Evolutionary conservation across 805 yeast species (phyloP), one percentile per base, ranked within the genome.

Genomic region (Wickerhamiella kazuoi): DNA sequence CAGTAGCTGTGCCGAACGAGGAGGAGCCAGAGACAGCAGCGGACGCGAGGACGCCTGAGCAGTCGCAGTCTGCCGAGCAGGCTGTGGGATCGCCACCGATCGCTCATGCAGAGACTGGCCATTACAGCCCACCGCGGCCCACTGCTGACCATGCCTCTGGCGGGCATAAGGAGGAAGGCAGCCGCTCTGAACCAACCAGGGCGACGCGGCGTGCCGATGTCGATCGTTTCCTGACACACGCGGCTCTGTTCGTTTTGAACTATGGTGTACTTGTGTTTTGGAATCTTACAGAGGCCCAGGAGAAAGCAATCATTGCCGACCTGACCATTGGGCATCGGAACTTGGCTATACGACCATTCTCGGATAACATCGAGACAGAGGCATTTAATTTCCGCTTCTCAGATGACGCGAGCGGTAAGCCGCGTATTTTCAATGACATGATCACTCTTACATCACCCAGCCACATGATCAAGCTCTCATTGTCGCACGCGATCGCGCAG

Each of bases 241-340:
- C 95, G 0, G 97, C 87, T 52, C 69, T 90, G 65, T 90, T 90
- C 52, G 71, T 90, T 13, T 74, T 87, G 54, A 76, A 74, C 39
- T 90, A 90, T 55, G 98, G 98, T 17, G 93, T 87, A 13, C 83
- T 90, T n/a, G 96, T 90, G 17, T 86, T 90, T 52, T 90, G 98
- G 98, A 90, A 90, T 53, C 84, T 90, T 50, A 74, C 87, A 2
- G 95, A 84, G 53, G 65, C 72, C 6, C 95, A 90, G 53, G 98
- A 90, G 52, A 84, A 84, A 61, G 90, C 87, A 50, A 74, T 90
- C 16, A 66, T 90, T 40, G 97, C 96, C 1, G 98, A 90, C 53
- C 64, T 90, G 46, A 79, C 76, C n/a, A 74, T 79, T 59, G 82
- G 82, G 4, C 32, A 33, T 34, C 46, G 50, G 34, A 60, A 68